These are phyloP conservation scores for Coemansia sp. DNA, from an alignment of 192 early-diverging fungal species.

Conservation along the genomic window DNA sequence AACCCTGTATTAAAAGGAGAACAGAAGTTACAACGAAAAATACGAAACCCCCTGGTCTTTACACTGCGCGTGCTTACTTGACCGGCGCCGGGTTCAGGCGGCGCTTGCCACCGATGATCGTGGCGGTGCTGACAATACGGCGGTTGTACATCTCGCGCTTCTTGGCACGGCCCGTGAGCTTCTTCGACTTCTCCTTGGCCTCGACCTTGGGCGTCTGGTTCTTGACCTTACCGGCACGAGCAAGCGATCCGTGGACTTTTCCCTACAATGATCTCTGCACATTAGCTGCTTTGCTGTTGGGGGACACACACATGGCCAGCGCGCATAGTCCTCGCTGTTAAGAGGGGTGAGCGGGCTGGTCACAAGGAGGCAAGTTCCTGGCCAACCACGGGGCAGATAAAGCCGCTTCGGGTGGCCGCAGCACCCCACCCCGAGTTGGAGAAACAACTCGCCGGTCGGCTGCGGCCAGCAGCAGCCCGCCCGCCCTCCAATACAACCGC, in stretches of 20 bases:
- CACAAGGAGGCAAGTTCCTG: too few species aligned
- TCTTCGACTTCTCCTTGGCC: conserved; percentile 96
- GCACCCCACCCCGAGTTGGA: neutral
- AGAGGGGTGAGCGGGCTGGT: too few species aligned
- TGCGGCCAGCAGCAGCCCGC: neutral
- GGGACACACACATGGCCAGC: too few species aligned
- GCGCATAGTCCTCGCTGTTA: too few species aligned
- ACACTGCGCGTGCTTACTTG: conserved; percentile 9
- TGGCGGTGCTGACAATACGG: conserved; percentile 93
- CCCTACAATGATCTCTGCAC: too few species aligned
- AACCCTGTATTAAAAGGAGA: neutral
- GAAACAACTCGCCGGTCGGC: neutral
- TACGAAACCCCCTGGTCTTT: neutral
- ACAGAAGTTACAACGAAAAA: neutral
- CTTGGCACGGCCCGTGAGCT: conserved; percentile 85
- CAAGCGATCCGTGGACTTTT: conserved; percentile 99
- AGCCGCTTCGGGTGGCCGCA: neutral
- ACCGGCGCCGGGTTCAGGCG: conserved; percentile 52
- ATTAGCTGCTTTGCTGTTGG: too few species aligned
- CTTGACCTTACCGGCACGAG: conserved; percentile 99
- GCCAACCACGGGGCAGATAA: too few species aligned
- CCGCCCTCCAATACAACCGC: neutral
- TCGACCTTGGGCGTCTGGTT: conserved; percentile 97
- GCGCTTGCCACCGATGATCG: conserved; percentile 81
- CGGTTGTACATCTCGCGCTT: conserved; percentile 96